phyloP scores from a whole-genome alignment of 805 yeast genomes.

The Hemisphaericaspora nanyangensis region DNA sequence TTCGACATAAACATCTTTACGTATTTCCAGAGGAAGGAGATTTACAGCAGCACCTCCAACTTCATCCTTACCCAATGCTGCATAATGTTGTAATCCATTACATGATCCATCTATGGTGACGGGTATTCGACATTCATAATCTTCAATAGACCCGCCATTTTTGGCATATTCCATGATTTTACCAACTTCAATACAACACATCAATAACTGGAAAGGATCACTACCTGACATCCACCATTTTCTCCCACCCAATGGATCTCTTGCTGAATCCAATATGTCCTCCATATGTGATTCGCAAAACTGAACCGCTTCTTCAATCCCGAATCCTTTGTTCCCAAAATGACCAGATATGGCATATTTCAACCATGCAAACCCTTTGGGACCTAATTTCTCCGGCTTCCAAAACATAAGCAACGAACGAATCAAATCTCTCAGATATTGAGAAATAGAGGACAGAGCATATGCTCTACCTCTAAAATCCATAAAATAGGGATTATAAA shows the following conservation, averaged over 20 bases:
- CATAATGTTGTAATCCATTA: constrained; percentile 45
- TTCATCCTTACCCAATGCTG: constrained; percentile 37
- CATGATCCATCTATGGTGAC: constrained; percentile 45
- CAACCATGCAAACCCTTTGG: constrained; percentile 33
- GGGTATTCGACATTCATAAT: constrained; percentile 28
- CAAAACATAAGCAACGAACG: constrained; percentile 36
- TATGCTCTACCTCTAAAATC: constrained; percentile 43
- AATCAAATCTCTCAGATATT: constrained; percentile 32
- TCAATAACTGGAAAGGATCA: constrained; percentile 37
- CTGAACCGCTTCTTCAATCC: constrained; percentile 19
- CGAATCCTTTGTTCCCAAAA: constrained; percentile 26
- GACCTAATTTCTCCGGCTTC: constrained; percentile 34
- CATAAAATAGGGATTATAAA: constrained; percentile 34
- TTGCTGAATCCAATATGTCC: constrained; percentile 24
- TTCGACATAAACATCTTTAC: constrained; percentile 32
- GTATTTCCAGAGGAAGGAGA: constrained; percentile 18
- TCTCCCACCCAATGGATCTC: constrained; percentile 19
- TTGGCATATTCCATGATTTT: constrained; percentile 13
- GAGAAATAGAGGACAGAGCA: constrained; percentile 35
- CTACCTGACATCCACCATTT: constrained; percentile 38
- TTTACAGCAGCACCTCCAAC: constrained; percentile 40
- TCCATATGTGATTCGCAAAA: constrained; percentile 23
- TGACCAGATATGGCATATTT: constrained; percentile 36
- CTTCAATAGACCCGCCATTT: constrained; percentile 16
- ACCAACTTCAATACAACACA: constrained; percentile 30